Evolutionary conservation across 768 basidiomycete genomes (phyloP), one percentile per base, ranked within the genome.

Genomic region (Strobilomyces dryophilus): DNA sequence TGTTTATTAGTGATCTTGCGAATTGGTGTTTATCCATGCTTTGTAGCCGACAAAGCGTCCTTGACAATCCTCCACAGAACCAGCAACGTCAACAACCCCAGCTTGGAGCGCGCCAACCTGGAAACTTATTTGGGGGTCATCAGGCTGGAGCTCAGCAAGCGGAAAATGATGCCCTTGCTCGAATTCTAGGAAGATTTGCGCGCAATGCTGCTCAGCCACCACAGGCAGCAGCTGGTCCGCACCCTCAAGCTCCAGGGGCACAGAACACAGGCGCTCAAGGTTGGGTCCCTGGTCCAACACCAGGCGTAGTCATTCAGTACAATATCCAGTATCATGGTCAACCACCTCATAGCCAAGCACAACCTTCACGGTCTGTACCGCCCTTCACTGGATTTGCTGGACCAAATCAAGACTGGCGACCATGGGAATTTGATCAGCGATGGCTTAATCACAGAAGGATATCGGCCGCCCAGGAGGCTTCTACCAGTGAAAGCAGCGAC

Each of bases 21-120:
- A 39, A 17, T 51, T 34, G 41, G 50, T 55, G 52, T 47, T 51
- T 11, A 54, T 42, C 12, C 37, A 21, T 17, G 46, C 48, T 26
- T 39, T 32, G 43, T 52, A 91, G 90, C 65, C 88, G 90, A 49
- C 82, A 87, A 41, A 86, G 83, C 39, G 90, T 92, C 5, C 72
- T 92, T 24, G 89, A 91, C 29, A 73, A 72, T 34, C 60, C 69
- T 57, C 27, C 59, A 29, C 66, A 71, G 44, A 61, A 64, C 39
- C 74, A 70, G 41, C 71, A 64, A 54, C 62, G 65, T 50, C 70
- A 61, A 43, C 67, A 61, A 35, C 61, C 60, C 43, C 72, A 66
- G 45, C 67, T 53, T 45, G 61, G 61, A 17, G 69, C 64, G 27
- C 72, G 70, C 21, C 69, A 66, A 14, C 69, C 59, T 51, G 54